A percentile compares a stretch with the other conserved stretches of the same genome.
phyloP scores from a whole-genome alignment of 768 basidiomycete genomes.

The Chlorophyllum brunneum region DNA sequence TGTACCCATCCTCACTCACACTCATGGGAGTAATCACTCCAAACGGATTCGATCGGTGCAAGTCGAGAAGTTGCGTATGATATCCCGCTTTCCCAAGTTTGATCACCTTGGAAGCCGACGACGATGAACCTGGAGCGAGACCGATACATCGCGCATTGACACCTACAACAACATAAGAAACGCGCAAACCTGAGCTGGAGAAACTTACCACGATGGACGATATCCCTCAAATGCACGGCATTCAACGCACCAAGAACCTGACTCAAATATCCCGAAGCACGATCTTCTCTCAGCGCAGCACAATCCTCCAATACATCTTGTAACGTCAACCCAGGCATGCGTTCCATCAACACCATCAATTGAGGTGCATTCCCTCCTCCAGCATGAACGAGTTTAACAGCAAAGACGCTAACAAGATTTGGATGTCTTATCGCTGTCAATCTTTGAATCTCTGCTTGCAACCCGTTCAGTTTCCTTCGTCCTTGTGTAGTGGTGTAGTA shows the following conservation, averaged over 20 bases:
- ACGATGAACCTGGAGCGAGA: conserved; percentile 46
- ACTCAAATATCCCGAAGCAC: conserved; percentile 71
- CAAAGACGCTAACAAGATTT: conserved; percentile 65
- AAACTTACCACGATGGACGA: conserved; percentile 65
- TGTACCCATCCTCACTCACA: conserved; percentile 30
- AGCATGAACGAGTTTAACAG: conserved; percentile 58
- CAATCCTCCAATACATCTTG: conserved; percentile 76
- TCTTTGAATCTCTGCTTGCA: conserved; percentile 63
- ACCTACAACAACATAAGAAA: conserved; percentile 30
- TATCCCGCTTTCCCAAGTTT: conserved; percentile 76
- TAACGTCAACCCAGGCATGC: conserved; percentile 60
- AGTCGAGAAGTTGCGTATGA: conserved; percentile 67
- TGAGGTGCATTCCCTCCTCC: conserved; percentile 30
- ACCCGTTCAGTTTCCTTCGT: conserved; percentile 62
- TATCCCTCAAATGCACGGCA: conserved; percentile 56
- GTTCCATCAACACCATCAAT: conserved; percentile 68
- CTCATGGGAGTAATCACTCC: conserved; percentile 29
- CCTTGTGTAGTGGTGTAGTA: conserved; percentile 73
- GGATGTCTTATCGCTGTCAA: conserved; percentile 56
- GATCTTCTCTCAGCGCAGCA: conserved; percentile 67
- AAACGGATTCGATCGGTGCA: conserved; percentile 85
- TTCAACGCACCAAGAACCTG: conserved; percentile 73
- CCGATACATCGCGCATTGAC: conserved; percentile 59
- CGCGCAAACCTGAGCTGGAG: background rate
- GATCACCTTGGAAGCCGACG: conserved; percentile 49